A percentile compares a stretch with the other conserved stretches of the same genome.
Evolutionary conservation across 2,329 filamentous ascomycete species (phyloP).

Genomic region (Neopestalotiopsis clavispora): DNA sequence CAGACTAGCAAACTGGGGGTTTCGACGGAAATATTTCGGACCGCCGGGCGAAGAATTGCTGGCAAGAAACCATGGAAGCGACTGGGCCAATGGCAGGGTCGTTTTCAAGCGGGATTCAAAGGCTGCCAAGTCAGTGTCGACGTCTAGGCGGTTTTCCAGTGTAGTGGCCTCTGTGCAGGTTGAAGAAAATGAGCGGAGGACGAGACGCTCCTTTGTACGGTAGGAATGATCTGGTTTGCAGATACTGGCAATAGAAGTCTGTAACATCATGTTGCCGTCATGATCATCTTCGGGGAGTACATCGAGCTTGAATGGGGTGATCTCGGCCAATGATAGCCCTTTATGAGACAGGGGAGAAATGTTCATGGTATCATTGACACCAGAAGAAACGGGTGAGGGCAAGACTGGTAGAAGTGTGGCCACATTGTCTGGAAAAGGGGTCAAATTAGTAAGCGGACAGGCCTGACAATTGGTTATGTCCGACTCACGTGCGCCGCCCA

Average conservation of each 20-base stretch:
- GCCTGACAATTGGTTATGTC: no score
- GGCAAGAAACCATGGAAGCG: slow-evolving; percentile 78
- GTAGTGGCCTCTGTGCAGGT: slow-evolving; percentile 76
- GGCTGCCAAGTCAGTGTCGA: slow-evolving; percentile 70
- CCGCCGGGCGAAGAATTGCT: slow-evolving; percentile 61
- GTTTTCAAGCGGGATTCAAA: slow-evolving; percentile 73
- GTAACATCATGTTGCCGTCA: slow-evolving; percentile 58
- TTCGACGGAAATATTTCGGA: slow-evolving; percentile 65
- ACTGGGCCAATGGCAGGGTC: slow-evolving; percentile 70
- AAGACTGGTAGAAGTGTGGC: slow-evolving; percentile 81
- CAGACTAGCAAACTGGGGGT: slow-evolving; percentile 68
- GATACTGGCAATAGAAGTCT: slow-evolving; percentile 58
- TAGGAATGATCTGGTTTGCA: slow-evolving; percentile 50
- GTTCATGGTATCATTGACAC: slow-evolving; percentile 85
- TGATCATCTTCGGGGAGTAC: slow-evolving; percentile 47
- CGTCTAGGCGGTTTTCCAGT: slow-evolving; percentile 65
- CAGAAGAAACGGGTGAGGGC: slow-evolving; percentile 84
- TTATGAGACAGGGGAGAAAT: slow-evolving; percentile 94
- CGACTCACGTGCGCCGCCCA: no score
- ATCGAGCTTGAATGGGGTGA: slow-evolving; percentile 74
- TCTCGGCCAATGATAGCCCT: slow-evolving; percentile 70
- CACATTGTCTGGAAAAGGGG: slow-evolving; percentile 74
- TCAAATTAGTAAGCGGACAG: no score
- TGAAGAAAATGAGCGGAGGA: slow-evolving; percentile 75
- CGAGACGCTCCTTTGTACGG: slow-evolving; percentile 66